Evolutionary conservation across 2,329 filamentous ascomycete species (phyloP).

Genomic region (Hymenotorrendiella dingleyae): DNA sequence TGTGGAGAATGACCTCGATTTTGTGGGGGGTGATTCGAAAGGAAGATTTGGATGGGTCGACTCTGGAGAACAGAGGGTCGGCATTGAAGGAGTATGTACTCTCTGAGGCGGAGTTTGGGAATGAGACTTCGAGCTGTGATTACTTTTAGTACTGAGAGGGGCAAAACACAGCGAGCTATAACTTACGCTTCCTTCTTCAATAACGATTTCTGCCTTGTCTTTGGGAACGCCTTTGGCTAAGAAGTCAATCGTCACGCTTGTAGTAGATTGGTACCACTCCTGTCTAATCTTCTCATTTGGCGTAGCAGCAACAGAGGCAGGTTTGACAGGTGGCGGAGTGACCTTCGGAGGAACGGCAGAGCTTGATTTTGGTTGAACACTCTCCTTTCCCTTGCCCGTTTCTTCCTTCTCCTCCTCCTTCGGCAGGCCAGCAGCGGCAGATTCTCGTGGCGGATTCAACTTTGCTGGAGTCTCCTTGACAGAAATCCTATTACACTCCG

Average conservation of each 20-base stretch:
- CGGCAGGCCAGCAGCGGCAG: too few relatives aligned
- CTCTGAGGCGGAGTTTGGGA: slow-evolving; percentile 44
- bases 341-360: not conserved
- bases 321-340: not conserved
- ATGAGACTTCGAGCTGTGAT: slow-evolving; percentile 47
- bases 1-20: slow-evolving; percentile 69
- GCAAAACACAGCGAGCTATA: not conserved
- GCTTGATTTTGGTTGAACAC: not conserved
- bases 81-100: slow-evolving; percentile 55
- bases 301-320: slow-evolving; percentile 28
- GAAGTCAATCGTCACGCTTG: slow-evolving; percentile 58
- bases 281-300: slow-evolving; percentile 55
- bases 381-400: slow-evolving; percentile 9
- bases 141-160: slow-evolving; percentile 18
- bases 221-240: slow-evolving; percentile 59
- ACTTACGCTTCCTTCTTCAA: slow-evolving; percentile 21
- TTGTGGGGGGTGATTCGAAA: slow-evolving; percentile 69
- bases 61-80: slow-evolving; percentile 59
- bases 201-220: slow-evolving; percentile 47
- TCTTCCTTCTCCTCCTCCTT: too few relatives aligned
- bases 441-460: too few relatives aligned
- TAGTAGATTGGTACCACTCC: slow-evolving; percentile 62
- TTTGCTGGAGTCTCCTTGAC: slow-evolving; percentile 48
- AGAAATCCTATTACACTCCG: slow-evolving; percentile 39
- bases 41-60: slow-evolving; percentile 56